Percentiles rank a stretch among this genome's conserved stretches.
Conservation (phyloP, 768 basidiomycete species). For the Gautieria morchelliformis region DNA sequence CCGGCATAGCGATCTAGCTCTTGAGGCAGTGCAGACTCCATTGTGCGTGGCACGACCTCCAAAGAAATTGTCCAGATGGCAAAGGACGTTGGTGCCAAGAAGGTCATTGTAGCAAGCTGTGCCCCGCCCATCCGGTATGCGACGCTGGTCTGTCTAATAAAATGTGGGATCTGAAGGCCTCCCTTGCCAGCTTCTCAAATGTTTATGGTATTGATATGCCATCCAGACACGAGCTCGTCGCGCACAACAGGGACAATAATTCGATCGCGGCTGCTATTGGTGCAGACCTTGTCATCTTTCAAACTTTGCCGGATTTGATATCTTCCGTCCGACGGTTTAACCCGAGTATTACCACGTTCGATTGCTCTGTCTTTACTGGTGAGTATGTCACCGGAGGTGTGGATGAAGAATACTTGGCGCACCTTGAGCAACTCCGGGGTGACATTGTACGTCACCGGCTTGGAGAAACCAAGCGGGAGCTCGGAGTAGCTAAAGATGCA, state of each 20-base stretch:
- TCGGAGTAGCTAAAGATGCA: conserved; percentile 26
- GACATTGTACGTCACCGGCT: conserved; percentile 58
- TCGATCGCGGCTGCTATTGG: conserved; percentile 78
- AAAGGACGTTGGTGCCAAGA: conserved; percentile 94
- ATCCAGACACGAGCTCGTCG: conserved; percentile 86
- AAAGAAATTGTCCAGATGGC: conserved; percentile 99
- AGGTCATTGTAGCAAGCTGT: conserved; percentile 93
- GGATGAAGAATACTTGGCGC: conserved; percentile 66
- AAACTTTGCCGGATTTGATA: conserved; percentile 82
- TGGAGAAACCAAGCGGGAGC: background rate
- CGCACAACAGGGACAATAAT: conserved; percentile 59
- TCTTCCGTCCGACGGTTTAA: conserved; percentile 82
- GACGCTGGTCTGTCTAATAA: background rate
- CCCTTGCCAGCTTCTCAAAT: conserved; percentile 60
- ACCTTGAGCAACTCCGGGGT: conserved; percentile 67
- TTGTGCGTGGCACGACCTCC: conserved; percentile 96
- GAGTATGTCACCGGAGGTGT: conserved; percentile 95
- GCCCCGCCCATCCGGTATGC: conserved; percentile 87
- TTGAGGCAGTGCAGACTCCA: conserved; percentile 59
- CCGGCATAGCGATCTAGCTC: background rate
- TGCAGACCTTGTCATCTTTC: conserved; percentile 93
- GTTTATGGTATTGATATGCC: conserved; percentile 99
- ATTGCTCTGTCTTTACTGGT: conserved; percentile 97
- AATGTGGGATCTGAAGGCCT: background rate
- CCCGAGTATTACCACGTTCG: conserved; percentile 64